Conservation (phyloP, 805 yeast genomes). For the Lachancea thermotolerans region DNA sequence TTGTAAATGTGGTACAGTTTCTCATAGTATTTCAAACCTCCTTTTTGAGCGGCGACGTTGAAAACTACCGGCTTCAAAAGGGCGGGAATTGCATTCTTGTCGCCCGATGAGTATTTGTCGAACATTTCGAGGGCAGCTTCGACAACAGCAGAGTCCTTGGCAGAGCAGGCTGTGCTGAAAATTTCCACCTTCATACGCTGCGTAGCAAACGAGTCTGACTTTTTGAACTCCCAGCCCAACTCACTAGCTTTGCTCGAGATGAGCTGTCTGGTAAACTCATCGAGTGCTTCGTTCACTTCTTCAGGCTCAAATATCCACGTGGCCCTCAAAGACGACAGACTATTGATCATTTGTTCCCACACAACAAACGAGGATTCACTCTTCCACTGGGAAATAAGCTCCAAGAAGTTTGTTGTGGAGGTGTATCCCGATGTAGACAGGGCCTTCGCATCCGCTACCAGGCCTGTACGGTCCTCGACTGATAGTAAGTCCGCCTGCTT, state of each 20-base stretch:
- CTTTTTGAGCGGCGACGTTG: conserved; percentile 56
- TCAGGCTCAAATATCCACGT: conserved; percentile 52
- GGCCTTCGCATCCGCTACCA: conserved; percentile 73
- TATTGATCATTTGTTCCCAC: conserved; percentile 53
- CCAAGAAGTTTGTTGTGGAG: conserved; percentile 52
- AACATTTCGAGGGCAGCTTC: conserved; percentile 45
- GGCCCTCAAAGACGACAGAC: conserved; percentile 42
- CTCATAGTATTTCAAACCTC: conserved; percentile 58
- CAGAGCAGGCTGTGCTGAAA: conserved; percentile 51
- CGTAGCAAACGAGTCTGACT: conserved; percentile 48
- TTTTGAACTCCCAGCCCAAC: conserved; percentile 60
- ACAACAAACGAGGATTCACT: conserved; percentile 56
- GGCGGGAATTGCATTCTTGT: conserved; percentile 63
- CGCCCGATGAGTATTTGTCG: conserved; percentile 51
- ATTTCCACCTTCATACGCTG: conserved; percentile 63
- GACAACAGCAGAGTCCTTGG: conserved; percentile 43
- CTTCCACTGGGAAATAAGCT: conserved; percentile 55
- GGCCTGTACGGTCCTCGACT: conserved; percentile 71
- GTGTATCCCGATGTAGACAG: conserved; percentile 66
- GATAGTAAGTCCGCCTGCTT: conserved; percentile 50
- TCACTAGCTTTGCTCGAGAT: conserved; percentile 46
- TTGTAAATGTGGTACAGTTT: conserved; percentile 53
- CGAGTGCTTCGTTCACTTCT: conserved; percentile 41
- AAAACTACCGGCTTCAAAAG: conserved; percentile 64
- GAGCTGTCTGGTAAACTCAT: conserved; percentile 47